A percentile compares a stretch with the other conserved stretches of the same genome.
phyloP scores from a whole-genome alignment of 306 rosid species.

The Canavalia gladiata region DNA sequence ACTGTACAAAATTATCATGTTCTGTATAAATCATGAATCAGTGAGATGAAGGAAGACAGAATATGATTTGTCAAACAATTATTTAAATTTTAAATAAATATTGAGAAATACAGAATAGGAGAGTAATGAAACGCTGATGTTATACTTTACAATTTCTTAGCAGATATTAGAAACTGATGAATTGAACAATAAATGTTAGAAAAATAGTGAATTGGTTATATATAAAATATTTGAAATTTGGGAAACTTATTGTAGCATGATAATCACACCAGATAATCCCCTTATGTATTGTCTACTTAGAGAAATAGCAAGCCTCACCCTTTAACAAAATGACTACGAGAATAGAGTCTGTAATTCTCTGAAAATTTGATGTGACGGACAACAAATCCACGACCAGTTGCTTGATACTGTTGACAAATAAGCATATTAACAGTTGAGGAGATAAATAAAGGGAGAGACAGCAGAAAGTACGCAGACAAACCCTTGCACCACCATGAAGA shows the following conservation, averaged over 20 bases:
- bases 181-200: neutral
- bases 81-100: neutral
- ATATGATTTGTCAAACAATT: neutral
- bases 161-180: neutral
- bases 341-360: constrained; percentile 92
- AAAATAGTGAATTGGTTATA: neutral
- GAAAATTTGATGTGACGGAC: constrained; percentile 94
- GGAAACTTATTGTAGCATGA: constrained; percentile 2
- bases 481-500: constrained; percentile 99
- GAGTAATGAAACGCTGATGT: neutral
- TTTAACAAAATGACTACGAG: constrained; percentile 97
- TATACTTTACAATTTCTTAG: constrained; percentile 7
- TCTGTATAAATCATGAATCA: neutral
- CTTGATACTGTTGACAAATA: constrained; percentile 80
- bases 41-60: neutral
- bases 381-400: constrained; percentile 97
- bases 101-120: neutral
- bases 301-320: constrained; percentile 66
- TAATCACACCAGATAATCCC: constrained; percentile 17
- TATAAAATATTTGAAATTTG: neutral
- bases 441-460: constrained; percentile 9
- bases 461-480: constrained; percentile 52
- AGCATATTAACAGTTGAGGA: constrained; percentile 38
- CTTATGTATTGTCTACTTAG: constrained; percentile 8
- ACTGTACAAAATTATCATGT: neutral